These are phyloP conservation scores for Annulohypoxylon bovei DNA, from an alignment of 495 filamentous ascomycete species.

Conservation along the genomic window DNA sequence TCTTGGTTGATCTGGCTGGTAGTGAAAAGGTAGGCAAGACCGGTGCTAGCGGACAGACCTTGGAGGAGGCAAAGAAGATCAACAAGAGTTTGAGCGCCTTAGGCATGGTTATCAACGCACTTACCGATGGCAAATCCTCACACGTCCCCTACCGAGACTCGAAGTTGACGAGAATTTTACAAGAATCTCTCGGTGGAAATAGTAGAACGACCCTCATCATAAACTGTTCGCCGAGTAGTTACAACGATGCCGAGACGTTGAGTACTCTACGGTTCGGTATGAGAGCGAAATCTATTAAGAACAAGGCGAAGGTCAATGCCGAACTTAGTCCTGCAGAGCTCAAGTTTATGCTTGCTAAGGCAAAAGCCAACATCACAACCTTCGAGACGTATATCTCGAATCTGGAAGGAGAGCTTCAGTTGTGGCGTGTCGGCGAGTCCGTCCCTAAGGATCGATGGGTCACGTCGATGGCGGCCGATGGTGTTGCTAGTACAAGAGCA, in stretches of 20 bases:
- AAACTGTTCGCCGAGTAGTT: conserved; percentile 97
- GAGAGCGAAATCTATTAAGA: conserved; percentile 98
- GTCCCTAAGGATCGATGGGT: conserved; percentile 84
- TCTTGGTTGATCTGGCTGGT: conserved; percentile 96
- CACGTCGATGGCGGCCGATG: conserved; percentile 68
- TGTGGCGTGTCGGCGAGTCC: conserved; percentile 86
- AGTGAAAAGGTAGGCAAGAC: conserved; percentile 99
- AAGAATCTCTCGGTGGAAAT: conserved; percentile 97
- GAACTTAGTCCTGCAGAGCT: conserved; percentile 95
- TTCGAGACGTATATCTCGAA: conserved; percentile 86
- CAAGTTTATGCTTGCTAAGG: conserved; percentile 89
- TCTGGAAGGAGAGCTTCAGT: conserved; percentile 84
- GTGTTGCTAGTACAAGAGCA: conserved; percentile 63
- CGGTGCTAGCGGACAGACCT: conserved; percentile 94
- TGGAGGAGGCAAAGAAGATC: conserved; percentile 99
- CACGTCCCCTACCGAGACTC: conserved; percentile 98
- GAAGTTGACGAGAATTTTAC: conserved; percentile 94
- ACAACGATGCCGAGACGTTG: conserved; percentile 96
- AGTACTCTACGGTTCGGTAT: conserved; percentile 96
- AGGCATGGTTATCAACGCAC: conserved; percentile 98
- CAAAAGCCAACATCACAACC: conserved; percentile 85
- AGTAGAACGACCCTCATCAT: conserved; percentile 96
- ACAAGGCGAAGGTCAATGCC: conserved; percentile 99
- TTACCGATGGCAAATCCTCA: conserved; percentile 98
- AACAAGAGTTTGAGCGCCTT: conserved; percentile 98